Evolutionary conservation across 768 basidiomycete genomes (phyloP), one percentile per base, ranked within the genome.

Genomic region (Boletus subcaerulescens): DNA sequence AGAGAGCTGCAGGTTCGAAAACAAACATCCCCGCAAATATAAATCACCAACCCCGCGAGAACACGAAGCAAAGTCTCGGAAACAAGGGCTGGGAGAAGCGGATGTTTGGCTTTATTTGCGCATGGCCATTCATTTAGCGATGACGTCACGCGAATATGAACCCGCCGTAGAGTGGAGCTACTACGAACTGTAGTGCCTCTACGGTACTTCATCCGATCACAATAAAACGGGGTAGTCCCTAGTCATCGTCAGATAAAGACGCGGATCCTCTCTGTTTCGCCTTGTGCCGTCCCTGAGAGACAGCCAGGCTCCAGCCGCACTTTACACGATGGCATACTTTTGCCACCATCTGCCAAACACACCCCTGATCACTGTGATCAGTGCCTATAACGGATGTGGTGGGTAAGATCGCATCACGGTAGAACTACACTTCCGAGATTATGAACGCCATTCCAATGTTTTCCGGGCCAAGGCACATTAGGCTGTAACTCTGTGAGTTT

Each of bases 91-190:
- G 22, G 33, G 33, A 24, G 22, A 20, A 18, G 5, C 13, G 14
- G 36, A 7, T 41, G 22, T 58, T 58, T 52, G 44, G 26, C 22
- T 18, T 17, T 58, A 33, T 58, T 67, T 68, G 49, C 29, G 11
- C 22, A 17, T 20, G 22, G 13, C 15, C 26, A 13, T 45, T 22
- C 33, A 62, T 57, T 48, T 40, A 57, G 50, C 46, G 38, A 24
- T 70, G 68, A 68, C 60, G 64, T 70, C 67, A 70, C 54, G 41
- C 49, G 33, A 42, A n/a, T 20, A 33, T 29, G 26, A 9, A 29
- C 8, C 29, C 29, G 29, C 29, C 9, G 29, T 29, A 8, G 29
- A 29, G 29, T 29, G 29, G 29, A 29, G 29, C 29, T 29, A 9
- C 26, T 29, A 9, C 26, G 29, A 29, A 29, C 26, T 29, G 29